Evolutionary conservation across 2,329 filamentous ascomycete genomes (phyloP), one percentile per base, ranked within the genome.

Genomic region (Basipetospora chlamydospora): DNA sequence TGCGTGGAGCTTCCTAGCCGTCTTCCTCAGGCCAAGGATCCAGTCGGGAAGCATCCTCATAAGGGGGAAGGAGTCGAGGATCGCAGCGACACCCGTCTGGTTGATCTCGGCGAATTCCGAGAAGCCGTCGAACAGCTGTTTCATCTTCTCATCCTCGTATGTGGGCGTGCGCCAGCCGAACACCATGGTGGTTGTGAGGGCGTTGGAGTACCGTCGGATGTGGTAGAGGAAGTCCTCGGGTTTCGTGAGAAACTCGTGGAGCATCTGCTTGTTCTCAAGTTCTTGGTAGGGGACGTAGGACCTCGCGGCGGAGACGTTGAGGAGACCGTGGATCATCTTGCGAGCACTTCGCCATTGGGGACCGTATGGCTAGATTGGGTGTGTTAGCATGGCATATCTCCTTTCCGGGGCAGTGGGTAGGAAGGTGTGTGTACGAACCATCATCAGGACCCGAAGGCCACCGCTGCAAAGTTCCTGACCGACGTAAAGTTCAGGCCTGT

Each of bases 121-220:
- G 39, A 63, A 58, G 28, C 57, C 58, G 15, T 58, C 49, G 25
- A 63, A 65, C 3, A 67, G 49, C 39, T 63, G 56, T 44, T 56
- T 49, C 39, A 68, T 54, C 26, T 59, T 58, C 2, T 50, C 43
- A 26, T 68, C 58, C 5, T 63, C 53, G 44, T 62, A 56, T 2
- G 48, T 58, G 0, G 54, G 47, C 2, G 56, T 57, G 8, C 64
- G 58, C 42, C 55, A 67, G 4, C 65, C 66, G 38, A 64, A 71
- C 2, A 66, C 54, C 56, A 70, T 68, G 2, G 57, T 59, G 0
- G 65, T 69, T 0, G 62, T 65, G 3, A 70, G 46, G 1, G 66
- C 59, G 31, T 61, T 63, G 3, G 63, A 59, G 43, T 66, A 71
- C 1, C 66, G 56, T 6, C 64, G 53, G 13, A 70, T 57, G 39